Percentiles rank a stretch among this genome's conserved stretches.
These are phyloP conservation scores for Flaveria brownii DNA, from an alignment of 129 eudicot species.

Conservation along the genomic window DNA sequence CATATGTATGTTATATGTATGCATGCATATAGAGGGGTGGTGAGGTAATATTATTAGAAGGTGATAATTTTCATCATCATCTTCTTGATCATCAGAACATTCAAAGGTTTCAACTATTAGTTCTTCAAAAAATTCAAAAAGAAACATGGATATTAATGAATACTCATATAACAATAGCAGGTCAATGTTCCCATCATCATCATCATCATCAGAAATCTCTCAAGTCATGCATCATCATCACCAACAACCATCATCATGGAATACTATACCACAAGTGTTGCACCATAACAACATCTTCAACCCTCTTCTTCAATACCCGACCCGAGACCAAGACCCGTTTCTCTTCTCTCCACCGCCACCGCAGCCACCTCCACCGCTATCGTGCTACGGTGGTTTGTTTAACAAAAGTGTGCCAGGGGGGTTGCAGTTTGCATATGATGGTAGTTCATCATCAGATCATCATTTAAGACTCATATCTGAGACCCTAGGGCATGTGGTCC, in stretches of 20 bases:
- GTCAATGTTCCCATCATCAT: constrained; percentile 41
- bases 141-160: constrained; percentile 43
- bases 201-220: constrained; percentile 49
- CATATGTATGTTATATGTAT: background rate
- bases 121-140: constrained; percentile 51
- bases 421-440: constrained; percentile 60
- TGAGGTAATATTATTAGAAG: constrained; percentile 20
- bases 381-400: constrained; percentile 56
- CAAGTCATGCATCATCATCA: constrained; percentile 41
- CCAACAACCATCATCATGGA: constrained; percentile 57
- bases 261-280: constrained; percentile 47
- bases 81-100: constrained; percentile 26
- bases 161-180: constrained; percentile 38
- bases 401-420: constrained; percentile 48
- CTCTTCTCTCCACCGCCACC: constrained; percentile 48
- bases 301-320: constrained; percentile 51
- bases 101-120: constrained; percentile 38
- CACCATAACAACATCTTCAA: constrained; percentile 41
- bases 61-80: constrained; percentile 5
- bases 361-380: constrained; percentile 41
- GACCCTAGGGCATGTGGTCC: constrained; percentile 37
- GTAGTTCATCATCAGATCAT: constrained; percentile 44
- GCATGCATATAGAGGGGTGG: background rate
- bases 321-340: constrained; percentile 68
- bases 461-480: constrained; percentile 38